Evolutionary conservation across 306 rosid genomes (phyloP).

Genomic region (Nissolia schottii): DNA sequence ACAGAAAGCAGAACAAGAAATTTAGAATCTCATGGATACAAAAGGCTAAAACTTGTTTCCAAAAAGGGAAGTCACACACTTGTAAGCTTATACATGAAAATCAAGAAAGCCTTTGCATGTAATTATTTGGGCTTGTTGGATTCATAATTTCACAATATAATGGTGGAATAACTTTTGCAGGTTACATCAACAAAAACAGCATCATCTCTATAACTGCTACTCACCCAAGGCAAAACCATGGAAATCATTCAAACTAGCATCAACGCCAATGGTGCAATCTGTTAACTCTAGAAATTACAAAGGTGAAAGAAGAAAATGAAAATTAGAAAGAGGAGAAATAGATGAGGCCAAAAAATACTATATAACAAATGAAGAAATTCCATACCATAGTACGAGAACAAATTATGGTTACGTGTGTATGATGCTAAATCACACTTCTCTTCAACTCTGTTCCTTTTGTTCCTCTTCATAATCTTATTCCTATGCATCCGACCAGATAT

Average conservation of each 20-base stretch:
- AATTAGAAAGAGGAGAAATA: background rate
- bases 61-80: background rate
- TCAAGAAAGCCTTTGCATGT: background rate
- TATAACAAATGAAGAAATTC: slow-evolving; percentile 1
- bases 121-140: background rate
- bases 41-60: background rate
- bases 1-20: background rate
- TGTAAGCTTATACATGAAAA: background rate
- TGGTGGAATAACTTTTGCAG: background rate
- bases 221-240: slow-evolving; percentile 24
- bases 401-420: slow-evolving; percentile 51
- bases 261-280: background rate
- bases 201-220: slow-evolving; percentile 7
- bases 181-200: background rate
- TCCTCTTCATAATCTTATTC: slow-evolving; percentile 60
- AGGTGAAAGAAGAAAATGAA: background rate
- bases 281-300: slow-evolving; percentile 28
- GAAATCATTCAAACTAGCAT: background rate
- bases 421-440: slow-evolving; percentile 41
- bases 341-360: background rate
- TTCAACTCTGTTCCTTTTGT: slow-evolving; percentile 65
- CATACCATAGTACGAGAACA: slow-evolving; percentile 68
- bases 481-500: slow-evolving; percentile 35
- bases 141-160: background rate
- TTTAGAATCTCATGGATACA: background rate